Evolutionary conservation across 1,284 basidiomycete species (phyloP), one percentile per base, ranked within the genome.

Genomic region (Pseudozyma hubeiensis): DNA sequence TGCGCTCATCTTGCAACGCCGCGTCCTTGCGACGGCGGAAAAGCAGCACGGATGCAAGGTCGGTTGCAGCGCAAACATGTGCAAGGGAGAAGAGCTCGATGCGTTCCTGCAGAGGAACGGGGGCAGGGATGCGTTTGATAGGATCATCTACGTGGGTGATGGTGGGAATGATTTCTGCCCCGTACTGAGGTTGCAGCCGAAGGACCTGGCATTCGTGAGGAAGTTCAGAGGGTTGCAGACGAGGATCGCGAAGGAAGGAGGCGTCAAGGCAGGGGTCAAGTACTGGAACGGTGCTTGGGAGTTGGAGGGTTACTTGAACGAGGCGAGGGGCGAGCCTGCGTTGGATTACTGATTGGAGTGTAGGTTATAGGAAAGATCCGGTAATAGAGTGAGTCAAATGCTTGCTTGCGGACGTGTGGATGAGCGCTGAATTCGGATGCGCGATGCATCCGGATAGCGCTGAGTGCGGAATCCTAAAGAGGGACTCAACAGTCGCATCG

Each of bases 81-180:
- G 96, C 88, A 99, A 99, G 88, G 96, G 96, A 43, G 91, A 92
- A 76, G 96, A 99, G 85, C 88, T 99, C 33, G 89, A 91, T 5
- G 90, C 90, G 0, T 97, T 92, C 87, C 87, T 96, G 45, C 86
- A 86, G 2, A 87, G 90, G n/a, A 87, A 92, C 70, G 88, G 88
- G n/a, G 87, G 88, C 14, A 86, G 87, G 35, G 84, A 85, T 7
- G 63, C 79, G 5, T 98, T 88, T 81, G 91, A 96, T 69, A 90
- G 91, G 55, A 88, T 97, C 70, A 87, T 94, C 47, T 99, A 97
- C 84, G 89, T 98, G 58, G 97, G 96, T 24, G 96, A 99, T 83
- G 96, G 96, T 2, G 88, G 89, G 11, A 99, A 99, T 85, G 97
- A 99, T 85, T 97, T 93, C 83, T 99, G 97, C 84, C 94, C 96